Percentiles rank a stretch among this genome's conserved stretches.
These are phyloP conservation scores for Podospora bellae-mahoneyi DNA, from an alignment of 495 filamentous ascomycete genomes.

Conservation along the genomic window DNA sequence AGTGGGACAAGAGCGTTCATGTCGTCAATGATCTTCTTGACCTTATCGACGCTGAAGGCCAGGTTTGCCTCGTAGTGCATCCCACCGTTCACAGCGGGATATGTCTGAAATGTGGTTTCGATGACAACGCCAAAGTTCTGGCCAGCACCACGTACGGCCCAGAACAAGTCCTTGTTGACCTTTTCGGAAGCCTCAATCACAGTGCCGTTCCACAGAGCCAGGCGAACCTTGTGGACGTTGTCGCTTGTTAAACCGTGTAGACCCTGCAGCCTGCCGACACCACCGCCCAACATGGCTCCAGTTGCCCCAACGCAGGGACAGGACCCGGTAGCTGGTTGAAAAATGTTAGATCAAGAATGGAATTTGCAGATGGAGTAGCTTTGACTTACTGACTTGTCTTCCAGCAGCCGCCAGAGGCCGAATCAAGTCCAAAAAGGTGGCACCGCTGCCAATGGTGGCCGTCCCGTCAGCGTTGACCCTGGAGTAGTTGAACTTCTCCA, in stretches of 20 bases:
- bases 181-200: constrained; percentile 34
- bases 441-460: background rate
- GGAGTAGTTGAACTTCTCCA: background rate
- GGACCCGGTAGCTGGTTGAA: background rate
- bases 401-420: background rate
- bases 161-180: constrained; percentile 44
- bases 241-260: constrained; percentile 38
- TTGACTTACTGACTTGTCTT: background rate
- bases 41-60: background rate
- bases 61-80: background rate
- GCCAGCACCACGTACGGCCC: constrained; percentile 43
- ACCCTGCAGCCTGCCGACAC: constrained; percentile 36
- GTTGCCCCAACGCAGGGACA: constrained; percentile 34
- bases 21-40: no score
- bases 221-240: constrained; percentile 17
- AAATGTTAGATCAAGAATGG: no score
- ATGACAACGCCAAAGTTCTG: constrained; percentile 46
- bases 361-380: no score
- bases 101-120: constrained; percentile 16
- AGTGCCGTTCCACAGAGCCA: constrained; percentile 30
- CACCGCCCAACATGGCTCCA: constrained; percentile 42
- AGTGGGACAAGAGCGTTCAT: no score
- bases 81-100: background rate
- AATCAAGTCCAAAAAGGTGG: background rate
- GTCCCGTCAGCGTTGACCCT: background rate